Evolutionary conservation across 768 basidiomycete genomes (phyloP), one percentile per base, ranked within the genome.

Genomic region (Termitomyces sp.): DNA sequence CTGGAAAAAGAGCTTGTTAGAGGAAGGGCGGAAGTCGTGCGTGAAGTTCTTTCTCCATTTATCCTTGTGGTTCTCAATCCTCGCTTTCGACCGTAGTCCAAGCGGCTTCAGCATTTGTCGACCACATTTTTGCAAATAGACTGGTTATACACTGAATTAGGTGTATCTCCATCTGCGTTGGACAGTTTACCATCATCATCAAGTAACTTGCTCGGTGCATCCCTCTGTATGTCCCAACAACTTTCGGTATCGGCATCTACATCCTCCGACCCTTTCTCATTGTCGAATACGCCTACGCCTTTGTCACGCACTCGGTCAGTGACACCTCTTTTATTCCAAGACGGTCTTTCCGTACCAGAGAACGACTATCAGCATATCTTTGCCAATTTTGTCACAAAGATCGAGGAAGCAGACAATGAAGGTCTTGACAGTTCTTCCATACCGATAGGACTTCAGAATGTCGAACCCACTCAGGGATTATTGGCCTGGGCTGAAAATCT

Each of bases 1-100:
- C 74, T 95, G 5, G 91, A 94, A 76, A 88, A 90, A 67, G 92
- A 94, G 65, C 79, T 94, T 18, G 85, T 90, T 10, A 78, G 88
- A 53, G 92, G 90, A 12, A 93, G 93, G 70, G 81, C 82, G n/a
- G 93, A 95, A 81, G 80, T 92, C 54, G 89, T 92, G 64, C 65
- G 89, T 77, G 22, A 4, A 52, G 41, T 27, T 13, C 39, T 47
- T 46, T 50, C 41, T n/a, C 10, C 24, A 16, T 16, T 41, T 26
- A 18, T 12, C 20, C 13, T 43, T 22, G 31, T 52, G 20, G 4
- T 51, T 53, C 50, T 59, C 46, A 58, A 55, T 12, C 5, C 13
- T 49, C 36, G 42, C n/a, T 43, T 48, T 37, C 27, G 43, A 24
- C 47, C 47, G 6, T 59, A 92, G 90, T 72, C 78, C 27, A 89